Evolutionary conservation across 352 stramenopile species (phyloP).

Genomic region (Phytophthora podocarpi): DNA sequence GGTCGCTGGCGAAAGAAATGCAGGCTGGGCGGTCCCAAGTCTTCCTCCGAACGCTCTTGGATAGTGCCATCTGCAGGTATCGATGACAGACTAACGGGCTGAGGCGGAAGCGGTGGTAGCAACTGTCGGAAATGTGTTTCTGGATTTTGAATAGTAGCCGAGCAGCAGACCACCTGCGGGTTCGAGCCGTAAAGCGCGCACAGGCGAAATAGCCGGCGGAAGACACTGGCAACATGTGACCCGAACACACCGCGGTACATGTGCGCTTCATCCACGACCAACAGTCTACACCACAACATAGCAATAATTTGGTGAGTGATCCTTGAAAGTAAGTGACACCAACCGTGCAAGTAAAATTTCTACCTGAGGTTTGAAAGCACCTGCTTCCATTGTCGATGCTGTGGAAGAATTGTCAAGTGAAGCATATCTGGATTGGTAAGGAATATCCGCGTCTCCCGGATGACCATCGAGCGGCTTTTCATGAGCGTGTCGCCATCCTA

Average conservation of each 20-base stretch:
- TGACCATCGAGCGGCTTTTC: conserved; percentile 84
- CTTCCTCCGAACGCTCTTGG: background rate
- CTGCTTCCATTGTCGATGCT: conserved; percentile 90
- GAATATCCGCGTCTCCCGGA: conserved; percentile 91
- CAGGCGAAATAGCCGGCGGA: conserved; percentile 91
- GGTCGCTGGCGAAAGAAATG: conserved; percentile 67
- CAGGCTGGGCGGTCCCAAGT: conserved; percentile 40
- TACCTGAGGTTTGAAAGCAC: conserved; percentile 92
- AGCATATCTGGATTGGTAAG: conserved; percentile 99
- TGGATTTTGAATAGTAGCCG: conserved; percentile 95
- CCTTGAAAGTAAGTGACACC: background rate
- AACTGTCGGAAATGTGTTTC: conserved; percentile 92
- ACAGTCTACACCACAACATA: conserved; percentile 38
- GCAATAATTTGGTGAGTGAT: background rate
- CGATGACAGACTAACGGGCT: background rate
- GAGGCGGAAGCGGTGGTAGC: conserved; percentile 69
- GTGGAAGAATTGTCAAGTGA: conserved; percentile 95
- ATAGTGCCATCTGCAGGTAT: background rate
- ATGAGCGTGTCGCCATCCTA: conserved; percentile 96
- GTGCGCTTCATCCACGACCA: conserved; percentile 92
- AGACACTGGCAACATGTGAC: conserved; percentile 84
- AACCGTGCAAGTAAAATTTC: background rate
- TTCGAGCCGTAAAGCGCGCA: conserved; percentile 82
- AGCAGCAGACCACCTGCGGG: conserved; percentile 94
- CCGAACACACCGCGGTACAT: conserved; percentile 94